Evolutionary conservation across 2,329 filamentous ascomycete genomes (phyloP), one percentile per base, ranked within the genome.

Genomic region (Neobulgaria alba): DNA sequence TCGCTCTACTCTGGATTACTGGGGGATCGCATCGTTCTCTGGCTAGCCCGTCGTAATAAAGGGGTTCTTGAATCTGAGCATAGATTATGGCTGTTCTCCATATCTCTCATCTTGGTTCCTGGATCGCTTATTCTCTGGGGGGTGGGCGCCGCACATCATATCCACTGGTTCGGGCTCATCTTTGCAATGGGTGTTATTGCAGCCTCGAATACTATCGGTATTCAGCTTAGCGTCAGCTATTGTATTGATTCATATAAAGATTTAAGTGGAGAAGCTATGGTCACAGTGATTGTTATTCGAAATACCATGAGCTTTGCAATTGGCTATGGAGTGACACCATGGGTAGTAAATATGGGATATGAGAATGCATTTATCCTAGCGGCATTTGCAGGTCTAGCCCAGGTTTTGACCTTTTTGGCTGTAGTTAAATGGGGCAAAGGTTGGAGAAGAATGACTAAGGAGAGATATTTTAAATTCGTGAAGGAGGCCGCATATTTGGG

Each of bases 281-380:
- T 70, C 7, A 67, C 67, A 3, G 67, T 72, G 9, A 72, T 72
- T 26, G 47, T 72, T 10, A 55, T 56, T 15, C 56, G 69, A 8
- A 72, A 72, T 45, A 71, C 67, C 1, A 69, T 71, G 65, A 62
- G 58, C 18, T 71, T 71, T 49, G 68, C 66, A 4, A 61, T 72
- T 20, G 61, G 63, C 19, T 75, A 77, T 51, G 71, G 71, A 12
- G 62, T 69, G 19, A 69, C 67, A 0, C 66, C 66, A 0, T 69
- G 67, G 67, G 52, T 68, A 2, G 60, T 56, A 4, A 51, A 61
- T 4, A 52, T 66, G 36, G 67, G 67, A 0, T 58, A 62, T 19
- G 63, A 67, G 31, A 67, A 68, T 41, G 63, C 64, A 3, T 69
- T 69, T 30, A 61, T 66, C 9, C 56, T 61, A 2, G 67, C 64